Base-by-base conservation (phyloP, 805 yeast genomes). In the Millerago galiae region DNA sequence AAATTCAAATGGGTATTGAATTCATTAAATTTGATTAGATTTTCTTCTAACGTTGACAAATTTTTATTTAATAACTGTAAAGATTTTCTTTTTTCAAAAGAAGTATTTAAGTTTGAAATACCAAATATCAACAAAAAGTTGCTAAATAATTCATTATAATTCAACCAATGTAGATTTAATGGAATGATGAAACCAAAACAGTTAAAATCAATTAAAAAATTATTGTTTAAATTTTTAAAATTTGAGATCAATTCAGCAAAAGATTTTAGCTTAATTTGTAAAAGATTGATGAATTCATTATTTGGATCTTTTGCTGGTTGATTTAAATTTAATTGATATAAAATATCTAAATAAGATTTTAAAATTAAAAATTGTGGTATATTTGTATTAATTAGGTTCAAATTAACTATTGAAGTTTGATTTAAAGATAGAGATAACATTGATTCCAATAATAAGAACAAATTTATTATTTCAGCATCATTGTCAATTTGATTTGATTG, bases 61-160 rank as follows among this genome's bases (percentile, higher is more conserved):
- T 43, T 37, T 16, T 44, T 37, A 2, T 34, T 26, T 3, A 44
- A 39, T 13, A 46, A 35, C 2, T 11, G 24, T 13, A 31, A 15
- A 2, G 59, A 49, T 30, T 47, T 54, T 37, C 60, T 47, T 15
- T 49, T 50, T 15, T 53, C 55, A 42, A 45, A 53, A 6, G 58
- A 47, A 1, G 44, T 21, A 17, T 51, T 45, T 18, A 52, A 18
- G 0, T 31, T 38, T 8, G 48, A 36, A 1, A 49, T 29, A 0
- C 52, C 55, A 42, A 41, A 45, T 5, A 44, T 4, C 7, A 51
- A 15, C 9, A 38, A 25, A 17, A 51, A 46, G 3, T 44, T 8
- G 7, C 31, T 15, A 16, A 42, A 46, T 11, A 50, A n/a, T 12
- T 30, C n/a, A 7, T 40, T 16, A 21, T 43, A 46, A 33, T 37